These are phyloP conservation scores for Schizophyllum commune DNA, from an alignment of 1,284 basidiomycete species.

Conservation along the genomic window DNA sequence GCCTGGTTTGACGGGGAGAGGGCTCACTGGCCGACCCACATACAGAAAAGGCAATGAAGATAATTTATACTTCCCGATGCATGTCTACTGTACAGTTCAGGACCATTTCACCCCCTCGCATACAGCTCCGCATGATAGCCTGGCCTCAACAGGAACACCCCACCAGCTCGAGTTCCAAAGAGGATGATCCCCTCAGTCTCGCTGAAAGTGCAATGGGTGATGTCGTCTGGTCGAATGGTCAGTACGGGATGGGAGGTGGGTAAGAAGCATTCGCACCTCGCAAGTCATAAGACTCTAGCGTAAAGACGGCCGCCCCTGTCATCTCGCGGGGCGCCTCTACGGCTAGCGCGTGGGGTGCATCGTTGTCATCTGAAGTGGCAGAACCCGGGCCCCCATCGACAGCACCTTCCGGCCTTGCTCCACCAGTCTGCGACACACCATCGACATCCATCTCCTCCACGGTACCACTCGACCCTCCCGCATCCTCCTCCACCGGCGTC, in stretches of 20 bases:
- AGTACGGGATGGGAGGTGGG: background rate
- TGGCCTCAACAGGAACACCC: background rate
- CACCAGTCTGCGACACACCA: no score
- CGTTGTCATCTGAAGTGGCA: no score
- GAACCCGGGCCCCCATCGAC: no score
- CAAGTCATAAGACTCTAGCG: conserved; percentile 12
- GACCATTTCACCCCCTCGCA: no score
- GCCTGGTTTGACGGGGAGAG: no score
- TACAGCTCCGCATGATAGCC: no score
- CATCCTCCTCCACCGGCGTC: conserved; percentile 7
- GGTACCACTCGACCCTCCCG: background rate
- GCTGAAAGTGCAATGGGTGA: background rate
- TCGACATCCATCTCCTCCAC: conserved; percentile 8
- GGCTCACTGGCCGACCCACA: no score
- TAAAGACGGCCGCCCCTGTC: conserved; percentile 1
- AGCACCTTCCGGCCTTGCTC: no score
- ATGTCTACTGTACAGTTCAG: no score
- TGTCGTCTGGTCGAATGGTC: background rate
- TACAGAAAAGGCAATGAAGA: no score
- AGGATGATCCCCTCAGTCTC: background rate
- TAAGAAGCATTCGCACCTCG: conserved; percentile 9
- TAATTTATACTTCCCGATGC: no score
- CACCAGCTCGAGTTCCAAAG: background rate
- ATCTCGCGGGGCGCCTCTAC: background rate
- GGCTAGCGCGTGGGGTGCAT: background rate